Evolutionary conservation across 495 filamentous ascomycete genomes (phyloP).

Genomic region (Poronia punctata): DNA sequence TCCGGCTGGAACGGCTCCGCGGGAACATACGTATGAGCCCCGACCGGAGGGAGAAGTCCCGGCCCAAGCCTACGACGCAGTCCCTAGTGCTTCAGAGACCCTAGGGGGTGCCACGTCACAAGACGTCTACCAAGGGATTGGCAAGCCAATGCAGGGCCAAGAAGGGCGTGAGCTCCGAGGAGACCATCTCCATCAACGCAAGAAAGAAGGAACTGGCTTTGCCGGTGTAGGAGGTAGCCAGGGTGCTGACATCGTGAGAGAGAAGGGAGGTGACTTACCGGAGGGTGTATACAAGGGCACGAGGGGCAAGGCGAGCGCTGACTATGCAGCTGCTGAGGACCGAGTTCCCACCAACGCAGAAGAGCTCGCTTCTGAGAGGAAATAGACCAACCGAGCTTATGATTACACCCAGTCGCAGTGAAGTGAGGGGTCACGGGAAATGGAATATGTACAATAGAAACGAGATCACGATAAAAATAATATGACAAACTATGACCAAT

Average conservation of each 20-base stretch:
- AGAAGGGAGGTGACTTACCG: conserved; percentile 33
- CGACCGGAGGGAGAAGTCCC: conserved; percentile 42
- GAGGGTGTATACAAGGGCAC: conserved; percentile 29
- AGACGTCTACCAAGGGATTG: conserved; percentile 54
- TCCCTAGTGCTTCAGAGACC: conserved; percentile 41
- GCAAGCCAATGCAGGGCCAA: conserved; percentile 57
- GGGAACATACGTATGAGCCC: conserved; percentile 52
- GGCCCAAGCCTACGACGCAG: conserved; percentile 30
- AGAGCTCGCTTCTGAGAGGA: conserved; percentile 38
- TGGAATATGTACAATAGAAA: not conserved
- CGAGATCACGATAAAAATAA: not conserved
- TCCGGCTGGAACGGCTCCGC: conserved; percentile 59
- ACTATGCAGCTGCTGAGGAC: conserved; percentile 30
- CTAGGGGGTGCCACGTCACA: conserved; percentile 56
- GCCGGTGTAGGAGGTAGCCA: conserved; percentile 44
- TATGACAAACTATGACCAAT: not conserved
- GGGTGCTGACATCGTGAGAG: conserved; percentile 24
- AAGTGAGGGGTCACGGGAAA: not conserved
- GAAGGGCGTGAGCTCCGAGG: conserved; percentile 52
- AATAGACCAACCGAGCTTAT: conserved; percentile 13
- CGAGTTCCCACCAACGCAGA: conserved; percentile 38
- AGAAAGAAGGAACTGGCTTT: conserved; percentile 47
- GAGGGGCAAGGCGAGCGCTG: conserved; percentile 30
- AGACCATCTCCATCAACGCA: conserved; percentile 32
- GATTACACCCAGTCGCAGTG: conserved; percentile 11